Percentiles rank a stretch among this genome's conserved stretches.
These are phyloP conservation scores for Teunomyces panamensis DNA, from an alignment of 805 yeast genomes.

Conservation along the genomic window DNA sequence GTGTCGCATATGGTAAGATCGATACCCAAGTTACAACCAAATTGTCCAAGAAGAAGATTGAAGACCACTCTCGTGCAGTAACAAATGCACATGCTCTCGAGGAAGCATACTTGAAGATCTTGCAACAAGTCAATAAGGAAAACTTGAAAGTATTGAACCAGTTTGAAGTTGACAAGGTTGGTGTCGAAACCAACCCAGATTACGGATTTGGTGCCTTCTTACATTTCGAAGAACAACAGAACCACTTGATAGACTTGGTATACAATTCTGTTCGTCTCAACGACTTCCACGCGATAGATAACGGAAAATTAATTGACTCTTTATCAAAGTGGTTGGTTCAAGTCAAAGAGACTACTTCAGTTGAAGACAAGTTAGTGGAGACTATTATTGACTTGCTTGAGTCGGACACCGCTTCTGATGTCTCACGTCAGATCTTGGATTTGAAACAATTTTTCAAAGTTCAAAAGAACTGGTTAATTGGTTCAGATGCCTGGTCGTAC, in stretches of 20 bases:
- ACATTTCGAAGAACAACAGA: slow-evolving; percentile 51
- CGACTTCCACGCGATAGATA: slow-evolving; percentile 41
- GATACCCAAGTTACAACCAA: slow-evolving; percentile 28
- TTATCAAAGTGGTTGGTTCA: slow-evolving; percentile 71
- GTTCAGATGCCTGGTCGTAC: slow-evolving; percentile 94
- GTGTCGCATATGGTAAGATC: slow-evolving; percentile 55
- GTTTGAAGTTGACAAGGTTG: slow-evolving; percentile 43
- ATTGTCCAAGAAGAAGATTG: slow-evolving; percentile 19
- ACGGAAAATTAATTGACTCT: slow-evolving; percentile 48
- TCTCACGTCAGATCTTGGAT: slow-evolving; percentile 46
- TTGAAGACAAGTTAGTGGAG: slow-evolving; percentile 20
- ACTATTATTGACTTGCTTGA: slow-evolving; percentile 38
- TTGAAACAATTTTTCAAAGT: slow-evolving; percentile 45
- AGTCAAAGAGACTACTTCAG: slow-evolving; percentile 36
- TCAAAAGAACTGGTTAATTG: slow-evolving; percentile 75
- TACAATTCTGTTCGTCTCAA: slow-evolving; percentile 45
- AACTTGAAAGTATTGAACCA: slow-evolving; percentile 63
- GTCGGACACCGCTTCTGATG: slow-evolving; percentile 34
- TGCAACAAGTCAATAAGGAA: slow-evolving; percentile 61
- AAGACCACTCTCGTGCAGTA: slow-evolving; percentile 33
- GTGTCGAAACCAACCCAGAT: slow-evolving; percentile 64
- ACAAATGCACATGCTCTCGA: slow-evolving; percentile 56
- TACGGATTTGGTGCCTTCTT: slow-evolving; percentile 80
- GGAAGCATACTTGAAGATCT: slow-evolving; percentile 71
- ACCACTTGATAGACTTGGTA: slow-evolving; percentile 43